These are phyloP conservation scores for Aureobasidium vineae DNA, from an alignment of 2,329 filamentous ascomycete genomes.

Conservation along the genomic window DNA sequence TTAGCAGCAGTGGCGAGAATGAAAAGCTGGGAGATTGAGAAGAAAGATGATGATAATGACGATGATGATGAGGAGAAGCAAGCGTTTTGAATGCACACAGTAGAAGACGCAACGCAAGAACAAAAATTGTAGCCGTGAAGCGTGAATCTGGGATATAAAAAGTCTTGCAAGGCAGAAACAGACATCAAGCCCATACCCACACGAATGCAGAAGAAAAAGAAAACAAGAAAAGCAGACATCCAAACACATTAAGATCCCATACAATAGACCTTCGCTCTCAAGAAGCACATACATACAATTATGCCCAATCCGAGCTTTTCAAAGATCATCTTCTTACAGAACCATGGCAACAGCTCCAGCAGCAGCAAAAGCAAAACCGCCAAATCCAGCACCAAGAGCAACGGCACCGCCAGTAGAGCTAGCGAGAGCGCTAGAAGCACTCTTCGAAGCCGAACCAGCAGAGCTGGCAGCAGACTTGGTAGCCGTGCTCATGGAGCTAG, in stretches of 20 bases:
- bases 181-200: not conserved
- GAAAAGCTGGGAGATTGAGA: too few species aligned
- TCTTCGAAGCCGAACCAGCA: conserved; percentile 54
- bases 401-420: conserved; percentile 39
- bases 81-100: too few species aligned
- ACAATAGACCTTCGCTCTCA: too few species aligned
- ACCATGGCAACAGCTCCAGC: conserved; percentile 42
- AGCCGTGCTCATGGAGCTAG: conserved; percentile 24
- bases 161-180: not conserved
- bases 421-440: conserved; percentile 39
- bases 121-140: not conserved
- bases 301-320: too few species aligned
- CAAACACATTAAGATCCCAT: too few species aligned
- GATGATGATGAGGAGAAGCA: too few species aligned
- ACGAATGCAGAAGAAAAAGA: not conserved
- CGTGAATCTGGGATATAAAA: not conserved
- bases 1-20: too few species aligned
- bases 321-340: not conserved
- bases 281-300: too few species aligned
- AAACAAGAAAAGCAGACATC: not conserved
- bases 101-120: not conserved
- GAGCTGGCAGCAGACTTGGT: conserved; percentile 27
- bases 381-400: conserved; percentile 41
- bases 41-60: too few species aligned
- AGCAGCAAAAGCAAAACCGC: conserved; percentile 41